Percentiles rank a stretch among this genome's conserved stretches.
Conservation (phyloP, 2,329 filamentous ascomycete genomes). For the Monilinia laxa region DNA sequence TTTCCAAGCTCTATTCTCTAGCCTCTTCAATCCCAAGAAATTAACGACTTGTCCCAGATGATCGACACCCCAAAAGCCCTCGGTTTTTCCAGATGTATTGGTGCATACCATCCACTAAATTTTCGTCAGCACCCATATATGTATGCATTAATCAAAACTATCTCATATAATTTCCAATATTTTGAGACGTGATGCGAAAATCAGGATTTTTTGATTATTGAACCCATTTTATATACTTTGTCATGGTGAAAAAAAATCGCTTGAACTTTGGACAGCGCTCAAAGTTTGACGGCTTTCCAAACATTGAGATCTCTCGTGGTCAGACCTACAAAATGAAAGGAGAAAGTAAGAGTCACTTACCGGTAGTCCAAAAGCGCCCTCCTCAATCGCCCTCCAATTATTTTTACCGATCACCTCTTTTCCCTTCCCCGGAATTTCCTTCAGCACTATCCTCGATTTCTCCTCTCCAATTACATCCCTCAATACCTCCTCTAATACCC, state of each 20-base stretch:
- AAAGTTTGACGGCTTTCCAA: too few species aligned
- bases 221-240: too few species aligned
- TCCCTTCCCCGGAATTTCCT: neutral
- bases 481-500: neutral
- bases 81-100: neutral
- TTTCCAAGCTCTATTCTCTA: neutral
- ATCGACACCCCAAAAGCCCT: slow-evolving; percentile 9
- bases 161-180: too few species aligned
- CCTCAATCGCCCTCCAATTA: neutral
- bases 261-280: too few species aligned
- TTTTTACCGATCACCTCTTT: neutral
- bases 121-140: neutral
- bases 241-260: too few species aligned
- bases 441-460: neutral
- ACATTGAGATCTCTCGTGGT: too few species aligned
- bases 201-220: too few species aligned
- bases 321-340: too few species aligned
- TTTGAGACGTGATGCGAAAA: too few species aligned
- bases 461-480: neutral
- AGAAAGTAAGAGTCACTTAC: neutral
- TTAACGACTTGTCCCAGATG: neutral
- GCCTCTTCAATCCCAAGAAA: neutral
- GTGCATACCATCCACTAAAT: slow-evolving; percentile 11
- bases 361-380: slow-evolving; percentile 3
- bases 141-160: too few species aligned